Conservation (phyloP, 805 yeast genomes). For the Zygosaccharomyces bailii region DNA sequence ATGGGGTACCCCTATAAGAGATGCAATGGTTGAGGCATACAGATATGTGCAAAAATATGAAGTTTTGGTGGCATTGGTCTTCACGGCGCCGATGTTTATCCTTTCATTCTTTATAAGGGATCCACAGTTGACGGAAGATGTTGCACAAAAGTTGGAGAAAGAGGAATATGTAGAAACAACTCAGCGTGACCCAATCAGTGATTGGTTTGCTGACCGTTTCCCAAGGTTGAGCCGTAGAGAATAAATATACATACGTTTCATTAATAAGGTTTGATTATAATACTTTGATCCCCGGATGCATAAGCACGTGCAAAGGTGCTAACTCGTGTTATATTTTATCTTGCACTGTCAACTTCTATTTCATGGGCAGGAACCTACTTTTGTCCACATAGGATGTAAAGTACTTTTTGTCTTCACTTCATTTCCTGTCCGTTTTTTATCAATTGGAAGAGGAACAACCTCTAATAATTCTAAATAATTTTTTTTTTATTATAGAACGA, state of each 20-base stretch:
- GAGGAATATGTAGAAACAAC: conserved; percentile 22
- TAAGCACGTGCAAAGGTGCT: too few species aligned
- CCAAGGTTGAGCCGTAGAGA: conserved; percentile 8
- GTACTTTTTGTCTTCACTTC: too few species aligned
- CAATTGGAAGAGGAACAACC: too few species aligned
- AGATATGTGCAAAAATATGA: conserved; percentile 51
- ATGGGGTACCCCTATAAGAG: conserved; percentile 58
- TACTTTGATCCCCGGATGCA: background rate
- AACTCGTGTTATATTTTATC: too few species aligned
- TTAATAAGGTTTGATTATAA: background rate
- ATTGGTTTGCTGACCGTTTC: conserved; percentile 14
- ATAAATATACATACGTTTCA: conserved; percentile 18
- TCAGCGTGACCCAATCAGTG: conserved; percentile 20
- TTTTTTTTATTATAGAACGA: too few species aligned
- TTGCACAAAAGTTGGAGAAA: conserved; percentile 26
- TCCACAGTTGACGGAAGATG: conserved; percentile 39
- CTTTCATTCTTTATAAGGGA: conserved; percentile 50
- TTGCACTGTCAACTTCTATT: too few species aligned
- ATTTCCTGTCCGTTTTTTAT: too few species aligned
- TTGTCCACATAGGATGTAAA: too few species aligned
- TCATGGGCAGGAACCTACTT: too few species aligned
- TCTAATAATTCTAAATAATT: too few species aligned
- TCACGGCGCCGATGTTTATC: conserved; percentile 41
- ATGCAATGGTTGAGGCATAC: conserved; percentile 51
- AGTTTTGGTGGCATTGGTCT: conserved; percentile 47